A percentile compares a stretch with the other conserved stretches of the same genome.
These are phyloP conservation scores for Dictyostelium citrinum DNA, from an alignment of 78 protist genomes.

Conservation along the genomic window DNA sequence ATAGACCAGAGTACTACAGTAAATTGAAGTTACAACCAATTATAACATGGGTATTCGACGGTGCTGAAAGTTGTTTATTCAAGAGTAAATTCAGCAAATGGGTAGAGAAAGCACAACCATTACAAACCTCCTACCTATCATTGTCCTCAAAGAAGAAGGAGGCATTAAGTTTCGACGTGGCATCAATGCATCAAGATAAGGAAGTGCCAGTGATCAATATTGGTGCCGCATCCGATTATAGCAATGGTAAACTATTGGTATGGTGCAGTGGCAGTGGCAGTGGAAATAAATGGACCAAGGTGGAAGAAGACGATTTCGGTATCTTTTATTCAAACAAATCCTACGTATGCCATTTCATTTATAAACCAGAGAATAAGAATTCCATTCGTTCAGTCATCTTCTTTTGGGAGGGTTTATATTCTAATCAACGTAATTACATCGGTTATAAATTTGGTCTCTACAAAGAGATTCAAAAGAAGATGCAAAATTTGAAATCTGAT, in stretches of 20 bases:
- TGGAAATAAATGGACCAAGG: slow-evolving; percentile 16
- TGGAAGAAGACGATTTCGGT: slow-evolving; percentile 75
- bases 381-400: slow-evolving; percentile 40
- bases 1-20: slow-evolving; percentile 4
- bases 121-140: not conserved
- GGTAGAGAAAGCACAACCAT: slow-evolving; percentile 44
- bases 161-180: not conserved
- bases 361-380: slow-evolving; percentile 45
- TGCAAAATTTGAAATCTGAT: slow-evolving; percentile 42
- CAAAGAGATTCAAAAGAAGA: slow-evolving; percentile 64
- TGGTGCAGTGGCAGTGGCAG: slow-evolving; percentile 6
- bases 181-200: slow-evolving; percentile 37
- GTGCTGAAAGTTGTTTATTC: slow-evolving; percentile 32
- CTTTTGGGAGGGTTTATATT: slow-evolving; percentile 58
- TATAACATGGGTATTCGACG: slow-evolving; percentile 33
- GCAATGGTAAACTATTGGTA: slow-evolving; percentile 33
- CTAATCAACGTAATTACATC: slow-evolving; percentile 23
- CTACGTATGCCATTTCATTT: slow-evolving; percentile 56
- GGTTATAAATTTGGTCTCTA: slow-evolving; percentile 57
- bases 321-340: slow-evolving; percentile 41
- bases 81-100: slow-evolving; percentile 18
- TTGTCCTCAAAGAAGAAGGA: slow-evolving; percentile 14
- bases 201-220: not conserved
- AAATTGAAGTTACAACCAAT: not conserved
- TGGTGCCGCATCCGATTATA: slow-evolving; percentile 8